Conservation (phyloP, 1,139 yeast species). For the Hansenula lynferdii region DNA sequence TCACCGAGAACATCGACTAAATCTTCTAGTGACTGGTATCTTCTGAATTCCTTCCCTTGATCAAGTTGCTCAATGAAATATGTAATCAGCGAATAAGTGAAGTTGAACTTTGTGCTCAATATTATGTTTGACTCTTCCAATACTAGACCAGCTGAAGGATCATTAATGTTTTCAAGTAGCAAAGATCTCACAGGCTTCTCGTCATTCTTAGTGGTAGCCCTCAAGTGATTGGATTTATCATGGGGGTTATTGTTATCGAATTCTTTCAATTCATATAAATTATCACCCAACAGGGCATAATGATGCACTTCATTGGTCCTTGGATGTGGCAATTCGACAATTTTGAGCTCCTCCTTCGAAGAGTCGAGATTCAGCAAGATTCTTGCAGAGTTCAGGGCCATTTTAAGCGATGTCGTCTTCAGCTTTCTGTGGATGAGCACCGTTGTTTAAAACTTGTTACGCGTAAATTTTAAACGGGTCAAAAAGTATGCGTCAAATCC, state of each 20-base stretch:
- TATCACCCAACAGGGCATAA: conserved; percentile 6
- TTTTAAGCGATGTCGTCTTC: too few relatives aligned
- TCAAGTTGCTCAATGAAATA: conserved; percentile 29
- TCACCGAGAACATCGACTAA: conserved; percentile 37
- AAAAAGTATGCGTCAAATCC: neutral
- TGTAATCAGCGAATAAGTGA: conserved; percentile 37
- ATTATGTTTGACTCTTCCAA: conserved; percentile 32
- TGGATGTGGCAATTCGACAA: conserved; percentile 13
- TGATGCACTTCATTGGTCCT: conserved; percentile 4
- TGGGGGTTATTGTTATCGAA: conserved; percentile 15
- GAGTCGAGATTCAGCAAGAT: conserved; percentile 9
- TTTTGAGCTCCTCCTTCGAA: neutral
- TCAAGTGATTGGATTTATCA: conserved; percentile 14
- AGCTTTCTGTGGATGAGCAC: neutral
- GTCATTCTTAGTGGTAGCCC: conserved; percentile 23
- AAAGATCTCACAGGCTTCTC: conserved; percentile 26
- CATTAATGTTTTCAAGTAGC: conserved; percentile 25
- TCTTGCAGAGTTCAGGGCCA: conserved; percentile 7
- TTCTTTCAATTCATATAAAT: conserved; percentile 11
- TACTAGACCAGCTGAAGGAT: conserved; percentile 20
- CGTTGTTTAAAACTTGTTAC: neutral
- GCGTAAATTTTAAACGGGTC: neutral
- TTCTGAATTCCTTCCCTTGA: conserved; percentile 18
- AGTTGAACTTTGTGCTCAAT: conserved; percentile 39
- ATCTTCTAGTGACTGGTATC: conserved; percentile 45